Base-by-base conservation (phyloP, 768 basidiomycete genomes). In the Rhizopogon roseolus region DNA sequence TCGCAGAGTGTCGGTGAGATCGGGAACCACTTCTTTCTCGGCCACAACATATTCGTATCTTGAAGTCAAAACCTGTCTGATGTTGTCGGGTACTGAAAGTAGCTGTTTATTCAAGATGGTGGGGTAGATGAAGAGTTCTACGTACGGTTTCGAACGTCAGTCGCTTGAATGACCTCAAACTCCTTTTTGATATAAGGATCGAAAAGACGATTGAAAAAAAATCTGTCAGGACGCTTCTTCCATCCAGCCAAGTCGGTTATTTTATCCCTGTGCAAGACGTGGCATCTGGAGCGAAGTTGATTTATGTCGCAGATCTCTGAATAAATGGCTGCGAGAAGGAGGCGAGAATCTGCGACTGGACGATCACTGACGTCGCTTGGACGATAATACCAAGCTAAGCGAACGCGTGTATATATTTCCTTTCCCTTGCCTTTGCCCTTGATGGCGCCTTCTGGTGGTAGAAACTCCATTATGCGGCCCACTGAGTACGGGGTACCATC, bases 131-230 rank as follows among this genome's bases (percentile, higher is more conserved):
- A 54, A 53, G 60, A 57, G 59, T 25, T 40, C 58, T 54, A 59
- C 93, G 65, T 68, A 98, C 96, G 75, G 69, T 99, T 99, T 54
- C 86, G 82, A 57, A 97, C 87, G 62, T 87, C 90, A 39, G 81
- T 81, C 29, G 92, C 82, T 56, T 88, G 86, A 50, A 99, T 86
- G 61, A 98, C 89, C 68, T 98, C 97, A 70, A 96, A 98, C 72
- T 98, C 95, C 70, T 91, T 90, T 76, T 96, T 94, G 73, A 98
- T 92, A 71, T 96, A 98, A 50, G 94, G 93, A 75, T 98, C 96
- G 67, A 96, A 99, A 28, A 98, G 79, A 63, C 90, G 86, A 63
- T 85, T 86, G 78, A 94, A 99, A 77, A 95, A 97, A 78, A 99
- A 99, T 59, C 91, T 83, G 71, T 99, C 96, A 2, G 90, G 88